A percentile compares a stretch with the other conserved stretches of the same genome.
These are phyloP conservation scores for Cairneyella variabilis DNA, from an alignment of 495 filamentous ascomycete species.

Conservation along the genomic window DNA sequence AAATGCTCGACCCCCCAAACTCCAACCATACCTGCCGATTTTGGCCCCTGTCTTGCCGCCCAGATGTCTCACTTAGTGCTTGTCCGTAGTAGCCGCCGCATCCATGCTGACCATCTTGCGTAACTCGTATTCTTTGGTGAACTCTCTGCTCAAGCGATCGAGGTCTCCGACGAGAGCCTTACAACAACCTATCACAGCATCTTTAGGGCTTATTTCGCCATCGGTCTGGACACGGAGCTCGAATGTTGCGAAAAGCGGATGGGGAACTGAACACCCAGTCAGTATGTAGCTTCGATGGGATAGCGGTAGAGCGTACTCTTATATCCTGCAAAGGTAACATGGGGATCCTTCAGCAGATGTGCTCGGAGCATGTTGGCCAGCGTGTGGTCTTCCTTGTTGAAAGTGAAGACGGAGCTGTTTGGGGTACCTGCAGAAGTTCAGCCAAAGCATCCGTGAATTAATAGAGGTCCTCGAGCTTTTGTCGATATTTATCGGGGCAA, in stretches of 20 bases:
- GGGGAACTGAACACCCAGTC: conserved; percentile 53
- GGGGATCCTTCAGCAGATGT: conserved; percentile 70
- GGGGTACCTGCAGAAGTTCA: conserved; percentile 60
- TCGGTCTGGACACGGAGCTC: conserved; percentile 89
- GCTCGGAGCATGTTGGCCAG: conserved; percentile 83
- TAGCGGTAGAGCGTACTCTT: conserved; percentile 51
- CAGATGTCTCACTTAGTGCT: not conserved
- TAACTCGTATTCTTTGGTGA: conserved; percentile 92
- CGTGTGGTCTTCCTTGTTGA: conserved; percentile 97
- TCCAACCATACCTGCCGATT: not conserved
- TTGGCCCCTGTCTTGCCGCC: not conserved
- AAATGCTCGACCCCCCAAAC: conserved; percentile 14
- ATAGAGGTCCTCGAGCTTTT: not conserved
- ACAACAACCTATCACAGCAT: conserved; percentile 76
- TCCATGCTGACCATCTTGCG: conserved; percentile 75
- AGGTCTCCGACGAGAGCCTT: conserved; percentile 74
- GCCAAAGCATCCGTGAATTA: conserved; percentile 11
- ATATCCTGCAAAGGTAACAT: conserved; percentile 86
- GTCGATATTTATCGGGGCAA: not conserved
- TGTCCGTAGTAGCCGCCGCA: conserved; percentile 4
- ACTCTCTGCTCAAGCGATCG: conserved; percentile 73
- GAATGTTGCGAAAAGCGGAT: conserved; percentile 83
- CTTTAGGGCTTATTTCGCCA: conserved; percentile 77
- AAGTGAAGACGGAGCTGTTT: conserved; percentile 81
- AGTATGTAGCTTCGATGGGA: not conserved